Base-by-base conservation (phyloP, 352 stramenopile species). In the Phytophthora lateralis region DNA sequence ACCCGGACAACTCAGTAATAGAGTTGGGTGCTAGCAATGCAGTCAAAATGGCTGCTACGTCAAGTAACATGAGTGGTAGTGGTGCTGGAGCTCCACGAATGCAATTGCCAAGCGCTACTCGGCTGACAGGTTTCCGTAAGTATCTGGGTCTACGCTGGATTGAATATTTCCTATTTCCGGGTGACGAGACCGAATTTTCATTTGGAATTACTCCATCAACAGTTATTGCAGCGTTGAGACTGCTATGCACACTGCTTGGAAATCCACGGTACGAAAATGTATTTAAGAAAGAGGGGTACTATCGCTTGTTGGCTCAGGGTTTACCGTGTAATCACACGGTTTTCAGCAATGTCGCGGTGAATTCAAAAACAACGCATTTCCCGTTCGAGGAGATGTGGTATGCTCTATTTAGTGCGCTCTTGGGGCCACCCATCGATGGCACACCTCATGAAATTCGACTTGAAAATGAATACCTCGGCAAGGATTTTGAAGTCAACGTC, bases 381-480 rank as follows among this genome's bases (percentile, higher is more conserved):
- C 81, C 79, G 2, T 89, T 92, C 35, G 58, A 89, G 17, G 73
- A 89, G 12, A 76, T 89, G 69, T 92, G 80, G 79, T 90, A 90
- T 48, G 61, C 71, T 32, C 65, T 92, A 4, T 77, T 92, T 54
- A 87, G 80, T 44, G 82, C 78, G 38, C 29, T 90, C 41, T 61
- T 92, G 39, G 83, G 83, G 1, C 69, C 77, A 24, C 79, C 83
- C 0, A 73, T 87, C 8, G 81, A 90, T n/a, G 81, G 79, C 0
- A 67, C 85, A 26, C 77, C 83, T 15, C 69, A 82, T 67, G 61
- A 84, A 44, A 79, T 90, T 54, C 57, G 80, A 41, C 83, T 89
- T 53, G 75, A 89, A 12, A 78, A 83, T 60, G 87, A 83, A 32
- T 84, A 78, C 20, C 57, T 92, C 27, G 65, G 52, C 26, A 89